These are phyloP conservation scores for Magnusiomyces tetraspermus DNA, from an alignment of 1,139 yeast species.

Conservation along the genomic window DNA sequence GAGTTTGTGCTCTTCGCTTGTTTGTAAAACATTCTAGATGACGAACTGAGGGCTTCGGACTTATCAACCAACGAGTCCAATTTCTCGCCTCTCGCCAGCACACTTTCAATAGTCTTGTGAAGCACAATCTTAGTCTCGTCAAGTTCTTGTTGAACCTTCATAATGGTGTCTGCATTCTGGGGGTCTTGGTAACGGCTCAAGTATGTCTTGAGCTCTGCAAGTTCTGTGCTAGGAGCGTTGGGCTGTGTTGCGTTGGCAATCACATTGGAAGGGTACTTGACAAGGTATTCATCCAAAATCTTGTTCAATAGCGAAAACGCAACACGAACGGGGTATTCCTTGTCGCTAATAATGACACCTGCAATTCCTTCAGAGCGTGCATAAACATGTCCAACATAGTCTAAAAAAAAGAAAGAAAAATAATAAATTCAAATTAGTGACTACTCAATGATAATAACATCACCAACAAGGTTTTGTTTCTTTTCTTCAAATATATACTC, in stretches of 20 bases:
- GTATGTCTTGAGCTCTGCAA: constrained; percentile 58
- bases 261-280: constrained; percentile 65
- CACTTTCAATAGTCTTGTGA: constrained; percentile 92
- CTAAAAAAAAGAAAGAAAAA: constrained; percentile 14
- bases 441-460: background rate
- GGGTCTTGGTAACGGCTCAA: constrained; percentile 91
- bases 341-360: constrained; percentile 89
- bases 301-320: constrained; percentile 90
- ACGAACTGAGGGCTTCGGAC: constrained; percentile 81
- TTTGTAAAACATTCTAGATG: constrained; percentile 89
- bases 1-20: constrained; percentile 97
- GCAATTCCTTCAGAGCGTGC: constrained; percentile 84
- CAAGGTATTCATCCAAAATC: constrained; percentile 78
- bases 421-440: background rate
- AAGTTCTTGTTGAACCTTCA: constrained; percentile 95
- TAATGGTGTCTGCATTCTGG: constrained; percentile 87
- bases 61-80: constrained; percentile 90
- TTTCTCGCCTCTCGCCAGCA: constrained; percentile 92
- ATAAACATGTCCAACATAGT: constrained; percentile 85
- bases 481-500: constrained; percentile 10
- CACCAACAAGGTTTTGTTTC: background rate
- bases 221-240: constrained; percentile 27
- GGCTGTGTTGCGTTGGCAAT: constrained; percentile 56
- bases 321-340: constrained; percentile 95
- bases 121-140: constrained; percentile 95